Percentiles rank a stretch among this genome's conserved stretches.
Evolutionary conservation across 2,329 filamentous ascomycete species (phyloP).

Genomic region (Leptographium galeiforme): DNA sequence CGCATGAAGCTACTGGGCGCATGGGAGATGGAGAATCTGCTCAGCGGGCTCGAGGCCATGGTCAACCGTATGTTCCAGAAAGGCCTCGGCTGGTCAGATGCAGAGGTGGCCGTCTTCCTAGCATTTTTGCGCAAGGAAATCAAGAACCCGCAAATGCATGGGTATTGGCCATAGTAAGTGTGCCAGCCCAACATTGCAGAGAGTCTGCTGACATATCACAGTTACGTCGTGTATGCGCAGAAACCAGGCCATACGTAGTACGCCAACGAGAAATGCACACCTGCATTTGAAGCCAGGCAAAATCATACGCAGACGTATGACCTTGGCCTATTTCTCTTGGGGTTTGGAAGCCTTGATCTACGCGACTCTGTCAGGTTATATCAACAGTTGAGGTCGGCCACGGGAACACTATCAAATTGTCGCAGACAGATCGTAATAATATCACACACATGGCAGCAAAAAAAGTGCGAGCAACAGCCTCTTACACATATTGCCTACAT

Average conservation of each 20-base stretch:
- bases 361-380: too few relatives aligned
- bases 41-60: conserved; percentile 11
- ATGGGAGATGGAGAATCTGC: conserved; percentile 8
- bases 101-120: conserved; percentile 11
- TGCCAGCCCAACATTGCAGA: conserved; percentile 14
- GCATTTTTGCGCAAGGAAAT: conserved; percentile 11
- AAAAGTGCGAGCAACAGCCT: too few relatives aligned
- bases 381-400: too few relatives aligned
- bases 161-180: conserved; percentile 14
- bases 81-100: conserved; percentile 8
- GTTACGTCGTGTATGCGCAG: background rate
- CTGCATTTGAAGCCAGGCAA: too few relatives aligned
- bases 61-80: conserved; percentile 9
- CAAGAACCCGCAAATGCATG: conserved; percentile 10
- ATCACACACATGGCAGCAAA: too few relatives aligned
- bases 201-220: background rate
- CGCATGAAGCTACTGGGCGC: conserved; percentile 14
- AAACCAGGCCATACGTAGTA: background rate
- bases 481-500: too few relatives aligned
- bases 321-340: too few relatives aligned
- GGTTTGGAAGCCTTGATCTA: too few relatives aligned
- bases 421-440: too few relatives aligned
- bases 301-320: too few relatives aligned
- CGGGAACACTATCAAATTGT: too few relatives aligned
- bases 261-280: background rate